Base-by-base conservation (phyloP, 345 rosid species). In the Melaleuca quinquenervia region DNA sequence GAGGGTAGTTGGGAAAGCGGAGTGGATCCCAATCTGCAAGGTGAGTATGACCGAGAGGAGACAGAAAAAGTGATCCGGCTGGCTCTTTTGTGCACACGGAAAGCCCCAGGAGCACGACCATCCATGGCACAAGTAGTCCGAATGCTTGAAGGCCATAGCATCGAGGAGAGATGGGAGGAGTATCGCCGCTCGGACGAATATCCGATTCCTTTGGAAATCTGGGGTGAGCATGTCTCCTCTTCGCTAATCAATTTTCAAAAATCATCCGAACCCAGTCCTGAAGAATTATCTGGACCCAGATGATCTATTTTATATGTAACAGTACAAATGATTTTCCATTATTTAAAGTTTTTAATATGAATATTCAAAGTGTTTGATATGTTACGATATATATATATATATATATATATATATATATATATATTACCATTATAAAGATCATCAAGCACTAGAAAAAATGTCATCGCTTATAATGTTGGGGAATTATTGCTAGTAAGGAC, bases 111-210 rank as follows among this genome's bases (percentile, higher is more conserved):
- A 48, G 21, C 27, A 29, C 88, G 88, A 36, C 88, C 88, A 1
- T 51, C n/a, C 44, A 84, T 54, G 85, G 21, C 0, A 14, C 52
- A 83, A 45, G 74, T 52, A 51, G 85, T 70, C 45, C 83, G 41
- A 75, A 22, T 74, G 8, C 62, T 24, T 24, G 15, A 56, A 56
- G 15, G 15, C 29, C 64, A 58, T 58, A 26, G 1, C 64, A 58
- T 58, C 16, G 0, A 58, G 64, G 16, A 58, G 64, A 5, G 16
- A 58, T 58, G 8, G 8, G 4, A 56, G 64, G 29, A 58, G 64
- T n/a, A 58, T 58, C 1, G 0, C 0, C 0, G 0, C 62, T 26
- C 27, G 5, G 26, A 56, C 1, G 0, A 0, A 0, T 56, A 56
- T 56, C 14, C 4, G 0, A 56, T 56, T 24, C 62, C 62, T 4